phyloP scores from a whole-genome alignment of 31 red algal genomes.

The Endocladia muricata region DNA sequence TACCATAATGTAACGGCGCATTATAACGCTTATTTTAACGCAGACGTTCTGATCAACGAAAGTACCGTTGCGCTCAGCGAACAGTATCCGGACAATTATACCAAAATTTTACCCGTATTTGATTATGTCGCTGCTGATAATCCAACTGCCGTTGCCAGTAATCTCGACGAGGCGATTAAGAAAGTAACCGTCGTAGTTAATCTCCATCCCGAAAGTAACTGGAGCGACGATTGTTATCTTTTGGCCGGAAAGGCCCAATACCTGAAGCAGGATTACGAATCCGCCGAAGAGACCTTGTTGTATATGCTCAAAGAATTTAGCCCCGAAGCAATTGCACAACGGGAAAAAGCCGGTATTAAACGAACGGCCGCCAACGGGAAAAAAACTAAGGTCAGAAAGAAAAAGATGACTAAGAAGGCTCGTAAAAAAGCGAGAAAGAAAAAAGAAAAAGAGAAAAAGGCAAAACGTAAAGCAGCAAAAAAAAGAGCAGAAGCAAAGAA shows the following conservation, averaged over 20 bases:
- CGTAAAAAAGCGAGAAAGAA: too few species aligned
- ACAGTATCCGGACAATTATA: conserved; percentile 4
- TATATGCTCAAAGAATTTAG: background rate
- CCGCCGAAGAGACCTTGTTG: background rate
- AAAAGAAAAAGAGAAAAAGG: too few species aligned
- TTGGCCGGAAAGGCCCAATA: background rate
- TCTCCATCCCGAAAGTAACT: background rate
- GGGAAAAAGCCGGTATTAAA: too few species aligned
- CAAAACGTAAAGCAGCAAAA: too few species aligned
- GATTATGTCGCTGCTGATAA: background rate
- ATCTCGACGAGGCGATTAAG: conserved; percentile 2
- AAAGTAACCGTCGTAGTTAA: background rate
- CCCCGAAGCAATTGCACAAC: too few species aligned
- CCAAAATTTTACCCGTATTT: background rate
- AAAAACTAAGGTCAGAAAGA: too few species aligned
- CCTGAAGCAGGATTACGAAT: conserved; percentile 6
- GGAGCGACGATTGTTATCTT: conserved; percentile 5
- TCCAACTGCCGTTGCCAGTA: background rate
- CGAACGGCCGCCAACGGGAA: too few species aligned
- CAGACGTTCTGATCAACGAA: background rate
- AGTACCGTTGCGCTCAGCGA: background rate
- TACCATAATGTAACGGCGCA: conserved; percentile 5
- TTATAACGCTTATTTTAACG: conserved; percentile 4
- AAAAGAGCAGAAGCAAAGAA: too few species aligned
- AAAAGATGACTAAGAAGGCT: too few species aligned